Percentiles rank a stretch among this genome's conserved stretches.
Conservation (phyloP, 495 filamentous ascomycete species). For the Aspergillus egyptiacus region DNA sequence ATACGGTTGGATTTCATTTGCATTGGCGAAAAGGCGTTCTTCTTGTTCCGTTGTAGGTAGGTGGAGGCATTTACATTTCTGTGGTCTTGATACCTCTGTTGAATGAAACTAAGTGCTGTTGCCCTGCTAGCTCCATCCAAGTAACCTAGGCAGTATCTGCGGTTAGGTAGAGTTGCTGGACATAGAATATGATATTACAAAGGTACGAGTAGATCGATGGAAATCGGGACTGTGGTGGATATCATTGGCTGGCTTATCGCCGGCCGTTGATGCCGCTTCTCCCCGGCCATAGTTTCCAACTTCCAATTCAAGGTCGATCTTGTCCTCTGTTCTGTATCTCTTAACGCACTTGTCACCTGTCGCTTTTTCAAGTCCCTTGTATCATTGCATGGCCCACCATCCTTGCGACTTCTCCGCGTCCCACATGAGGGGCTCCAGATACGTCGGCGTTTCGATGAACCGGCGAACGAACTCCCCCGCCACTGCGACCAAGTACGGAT, state of each 20-base stretch:
- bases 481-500: conserved; percentile 18
- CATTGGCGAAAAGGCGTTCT: conserved; percentile 22
- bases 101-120: not conserved
- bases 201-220: not conserved
- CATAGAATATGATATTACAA: too few relatives aligned
- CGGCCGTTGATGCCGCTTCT: conserved; percentile 8
- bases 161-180: too few relatives aligned
- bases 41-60: conserved; percentile 12
- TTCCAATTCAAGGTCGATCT: not conserved
- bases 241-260: conserved; percentile 3
- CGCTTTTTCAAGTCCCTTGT: too few relatives aligned
- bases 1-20: conserved; percentile 22
- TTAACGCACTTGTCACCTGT: not conserved
- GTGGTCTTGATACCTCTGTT: conserved; percentile 18
- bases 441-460: conserved; percentile 13
- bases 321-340: too few relatives aligned
- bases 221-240: conserved; percentile 1
- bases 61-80: not conserved
- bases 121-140: not conserved
- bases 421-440: conserved; percentile 7
- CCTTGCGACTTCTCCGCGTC: not conserved
- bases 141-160: too few relatives aligned
- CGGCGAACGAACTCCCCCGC: conserved; percentile 17
- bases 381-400: not conserved
- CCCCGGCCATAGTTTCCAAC: conserved; percentile 8